phyloP scores from a whole-genome alignment of 768 basidiomycete genomes.

The Leccinum variicolor region DNA sequence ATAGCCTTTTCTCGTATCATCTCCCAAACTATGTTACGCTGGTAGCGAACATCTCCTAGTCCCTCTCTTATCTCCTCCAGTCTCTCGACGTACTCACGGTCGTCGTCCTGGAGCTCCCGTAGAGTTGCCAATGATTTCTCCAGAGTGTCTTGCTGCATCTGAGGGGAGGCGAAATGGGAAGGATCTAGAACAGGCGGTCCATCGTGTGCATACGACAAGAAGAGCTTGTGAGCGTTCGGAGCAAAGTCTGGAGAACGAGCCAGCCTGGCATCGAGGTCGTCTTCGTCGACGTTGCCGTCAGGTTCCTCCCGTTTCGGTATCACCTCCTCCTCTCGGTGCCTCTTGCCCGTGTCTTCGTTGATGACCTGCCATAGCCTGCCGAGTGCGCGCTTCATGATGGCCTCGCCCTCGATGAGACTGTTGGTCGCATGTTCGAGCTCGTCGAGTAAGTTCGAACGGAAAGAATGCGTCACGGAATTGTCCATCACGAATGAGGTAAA shows the following conservation, averaged over 20 bases:
- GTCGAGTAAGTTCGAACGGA: slow-evolving; percentile 72
- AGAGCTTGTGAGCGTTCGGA: slow-evolving; percentile 62
- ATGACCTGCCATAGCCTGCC: slow-evolving; percentile 82
- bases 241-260: slow-evolving; percentile 66
- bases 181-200: slow-evolving; percentile 48
- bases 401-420: slow-evolving; percentile 81
- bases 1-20: slow-evolving; percentile 71
- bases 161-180: slow-evolving; percentile 61
- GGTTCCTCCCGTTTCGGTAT: slow-evolving; percentile 69
- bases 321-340: slow-evolving; percentile 36
- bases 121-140: slow-evolving; percentile 73
- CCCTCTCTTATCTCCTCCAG: slow-evolving; percentile 81
- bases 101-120: slow-evolving; percentile 82
- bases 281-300: slow-evolving; percentile 48
- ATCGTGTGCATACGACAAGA: slow-evolving; percentile 53
- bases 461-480: slow-evolving; percentile 78
- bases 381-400: slow-evolving; percentile 64
- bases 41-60: slow-evolving; percentile 68
- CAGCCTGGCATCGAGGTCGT: slow-evolving; percentile 40
- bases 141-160: slow-evolving; percentile 64
- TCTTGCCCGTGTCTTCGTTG: slow-evolving; percentile 59
- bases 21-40: slow-evolving; percentile 74
- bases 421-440: slow-evolving; percentile 82
- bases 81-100: slow-evolving; percentile 81
- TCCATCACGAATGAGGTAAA: slow-evolving; percentile 87